Evolutionary conservation across 495 filamentous ascomycete species (phyloP).

Genomic region (Wilcoxina mikolae): DNA sequence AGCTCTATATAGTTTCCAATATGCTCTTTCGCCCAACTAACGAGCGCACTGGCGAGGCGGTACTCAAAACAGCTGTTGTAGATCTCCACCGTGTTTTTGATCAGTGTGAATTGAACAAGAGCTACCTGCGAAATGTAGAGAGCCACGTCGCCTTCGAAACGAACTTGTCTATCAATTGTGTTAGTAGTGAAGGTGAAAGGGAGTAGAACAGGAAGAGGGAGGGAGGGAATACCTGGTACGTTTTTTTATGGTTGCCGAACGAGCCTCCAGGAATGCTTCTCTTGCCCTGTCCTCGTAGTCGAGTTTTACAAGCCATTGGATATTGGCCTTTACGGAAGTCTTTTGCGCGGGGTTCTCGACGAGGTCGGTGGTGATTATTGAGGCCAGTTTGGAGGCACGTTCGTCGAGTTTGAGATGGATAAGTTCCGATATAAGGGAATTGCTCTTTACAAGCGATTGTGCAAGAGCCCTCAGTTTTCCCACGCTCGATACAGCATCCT

Average conservation of each 20-base stretch:
- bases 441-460: conserved; percentile 57
- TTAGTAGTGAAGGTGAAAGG: background rate
- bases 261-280: conserved; percentile 68
- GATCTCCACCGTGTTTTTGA: conserved; percentile 74
- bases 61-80: conserved; percentile 83
- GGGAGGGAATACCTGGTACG: conserved; percentile 54
- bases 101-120: conserved; percentile 87
- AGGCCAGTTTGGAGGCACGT: conserved; percentile 63
- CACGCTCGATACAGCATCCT: conserved; percentile 62
- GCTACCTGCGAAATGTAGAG: conserved; percentile 93
- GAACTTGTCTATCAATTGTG: conserved; percentile 50
- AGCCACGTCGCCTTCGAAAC: conserved; percentile 82
- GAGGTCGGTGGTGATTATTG: conserved; percentile 56
- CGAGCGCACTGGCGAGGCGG: conserved; percentile 73
- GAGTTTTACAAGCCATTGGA: conserved; percentile 66
- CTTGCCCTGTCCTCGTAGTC: conserved; percentile 82
- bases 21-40: conserved; percentile 90
- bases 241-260: conserved; percentile 58
- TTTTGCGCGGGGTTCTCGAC: conserved; percentile 54
- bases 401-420: conserved; percentile 81
- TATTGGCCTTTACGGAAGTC: conserved; percentile 51
- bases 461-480: conserved; percentile 70
- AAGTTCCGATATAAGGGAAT: conserved; percentile 69
- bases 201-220: background rate
- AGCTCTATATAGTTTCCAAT: conserved; percentile 78